Base-by-base conservation (phyloP, 1,284 basidiomycete species). In the Takashimella tepidaria region DNA sequence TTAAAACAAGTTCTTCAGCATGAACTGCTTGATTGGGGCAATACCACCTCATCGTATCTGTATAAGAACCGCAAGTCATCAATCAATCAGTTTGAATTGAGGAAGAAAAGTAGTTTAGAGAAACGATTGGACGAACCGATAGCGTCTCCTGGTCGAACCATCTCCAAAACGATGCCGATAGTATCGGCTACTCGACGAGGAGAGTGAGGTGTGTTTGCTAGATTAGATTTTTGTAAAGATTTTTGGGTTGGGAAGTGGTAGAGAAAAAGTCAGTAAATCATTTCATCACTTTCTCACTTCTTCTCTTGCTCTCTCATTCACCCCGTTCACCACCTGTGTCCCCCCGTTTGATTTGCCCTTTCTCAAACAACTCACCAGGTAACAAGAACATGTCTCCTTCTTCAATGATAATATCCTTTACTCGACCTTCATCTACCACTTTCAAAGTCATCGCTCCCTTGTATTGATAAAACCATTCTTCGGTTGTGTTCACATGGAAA, bases 401-500 rank as follows among this genome's bases (percentile, higher is more conserved):
- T 56, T 85, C 86, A 64, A 98, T 96, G 23, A 79, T 77, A 40
- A 98, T 88, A 69, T 98, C 93, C 66, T 81, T 80, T 74, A 97
- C 93, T 61, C 82, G 79, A n/a, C 85, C 86, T 19, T 87, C 88
- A 53, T 95, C 90, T 10, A 98, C 86, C 4, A 90, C 85, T 59
- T 89, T 84, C 41, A 97, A 79, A 11, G 90, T 77, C 89, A 97
- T 96, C 2, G 82, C 84, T 1, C 91, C 91, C 72, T 92, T 89
- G 78, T 92, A 82, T 72, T 97, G 92, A 75, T 92, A 95, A 73
- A 96, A 96, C 91, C 91, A 96, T 77, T 96, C 92, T 80, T 96
- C 91, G 2, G 92, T 95, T 74, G 92, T 85, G 72, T 96, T 96
- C 47, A 95, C 78, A 74, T 96, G 92, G 68, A 90, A 96, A 72